Percentiles rank a stretch among this genome's conserved stretches.
Conservation (phyloP, 2,329 filamentous ascomycete genomes). For the Aplosporella prunicola region DNA sequence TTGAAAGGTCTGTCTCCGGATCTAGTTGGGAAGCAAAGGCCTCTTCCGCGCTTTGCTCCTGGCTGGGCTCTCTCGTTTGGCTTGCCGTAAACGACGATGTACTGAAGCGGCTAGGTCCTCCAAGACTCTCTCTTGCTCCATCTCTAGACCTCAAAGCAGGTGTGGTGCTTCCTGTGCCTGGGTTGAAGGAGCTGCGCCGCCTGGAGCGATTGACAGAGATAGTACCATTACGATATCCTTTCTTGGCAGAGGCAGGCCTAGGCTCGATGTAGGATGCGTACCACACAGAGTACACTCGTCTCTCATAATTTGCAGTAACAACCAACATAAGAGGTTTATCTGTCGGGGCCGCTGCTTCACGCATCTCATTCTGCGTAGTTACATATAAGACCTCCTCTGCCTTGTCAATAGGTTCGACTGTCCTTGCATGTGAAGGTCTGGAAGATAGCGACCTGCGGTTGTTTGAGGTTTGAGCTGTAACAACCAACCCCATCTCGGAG, state of each 20-base stretch:
- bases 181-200: slow-evolving; percentile 51
- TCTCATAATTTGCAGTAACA: slow-evolving; percentile 70
- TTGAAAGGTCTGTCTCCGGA: slow-evolving; percentile 39
- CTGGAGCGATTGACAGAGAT: slow-evolving; percentile 39
- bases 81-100: slow-evolving; percentile 27
- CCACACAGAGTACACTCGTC: slow-evolving; percentile 76
- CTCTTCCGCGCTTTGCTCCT: slow-evolving; percentile 35
- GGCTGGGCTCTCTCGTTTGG: slow-evolving; percentile 23
- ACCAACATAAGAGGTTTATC: slow-evolving; percentile 54
- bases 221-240: slow-evolving; percentile 21
- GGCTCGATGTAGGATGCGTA: slow-evolving; percentile 66
- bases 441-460: slow-evolving; percentile 13
- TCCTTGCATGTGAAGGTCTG: slow-evolving; percentile 26
- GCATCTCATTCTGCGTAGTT: slow-evolving; percentile 53
- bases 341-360: slow-evolving; percentile 33
- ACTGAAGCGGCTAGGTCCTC: slow-evolving; percentile 40
- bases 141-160: slow-evolving; percentile 55
- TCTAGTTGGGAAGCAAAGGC: slow-evolving; percentile 41
- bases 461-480: slow-evolving; percentile 30
- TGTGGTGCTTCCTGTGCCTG: slow-evolving; percentile 62
- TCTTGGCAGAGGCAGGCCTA: slow-evolving; percentile 40
- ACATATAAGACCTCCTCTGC: slow-evolving; percentile 79
- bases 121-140: slow-evolving; percentile 68
- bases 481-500: slow-evolving; percentile 74
- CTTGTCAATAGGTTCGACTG: slow-evolving; percentile 55